phyloP scores from a whole-genome alignment of 2,329 filamentous ascomycete species.

The Trichoderma citrinoviride region DNA sequence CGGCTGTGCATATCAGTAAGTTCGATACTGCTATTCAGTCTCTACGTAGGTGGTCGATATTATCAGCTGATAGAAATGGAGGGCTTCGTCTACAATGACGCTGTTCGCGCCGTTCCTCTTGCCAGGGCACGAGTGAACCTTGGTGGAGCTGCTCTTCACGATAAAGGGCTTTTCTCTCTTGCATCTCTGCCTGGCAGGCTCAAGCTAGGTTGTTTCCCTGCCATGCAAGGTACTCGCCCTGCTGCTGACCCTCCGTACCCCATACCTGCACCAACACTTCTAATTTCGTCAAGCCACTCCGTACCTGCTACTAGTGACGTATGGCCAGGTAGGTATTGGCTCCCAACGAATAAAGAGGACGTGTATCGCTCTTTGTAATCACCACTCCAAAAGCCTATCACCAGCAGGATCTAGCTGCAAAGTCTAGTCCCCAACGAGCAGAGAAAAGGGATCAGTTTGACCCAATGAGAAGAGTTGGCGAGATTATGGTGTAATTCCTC shows the following conservation, averaged over 20 bases:
- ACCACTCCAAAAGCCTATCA: background rate
- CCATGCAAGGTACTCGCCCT: background rate
- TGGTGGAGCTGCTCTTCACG: background rate
- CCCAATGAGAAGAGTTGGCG: background rate
- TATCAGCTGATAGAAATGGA: too few relatives aligned
- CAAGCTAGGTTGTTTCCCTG: background rate
- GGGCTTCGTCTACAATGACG: too few relatives aligned
- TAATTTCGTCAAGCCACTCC: background rate
- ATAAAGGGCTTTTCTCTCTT: background rate
- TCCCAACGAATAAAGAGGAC: background rate
- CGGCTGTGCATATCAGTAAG: too few relatives aligned
- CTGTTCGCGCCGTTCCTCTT: too few relatives aligned
- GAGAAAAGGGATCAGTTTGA: background rate
- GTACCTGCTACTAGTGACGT: conserved; percentile 15
- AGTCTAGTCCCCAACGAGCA: background rate
- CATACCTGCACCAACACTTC: background rate
- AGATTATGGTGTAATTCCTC: background rate
- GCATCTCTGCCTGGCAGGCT: background rate
- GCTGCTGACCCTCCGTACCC: background rate
- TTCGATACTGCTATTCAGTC: too few relatives aligned
- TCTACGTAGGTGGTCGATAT: too few relatives aligned
- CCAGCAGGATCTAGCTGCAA: background rate
- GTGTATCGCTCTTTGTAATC: conserved; percentile 7
- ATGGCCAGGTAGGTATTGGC: background rate
- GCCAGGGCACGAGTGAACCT: too few relatives aligned